Percentiles rank a stretch among this genome's conserved stretches.
These are phyloP conservation scores for Cucurbitaria berberidis DNA, from an alignment of 2,329 filamentous ascomycete genomes.

Conservation along the genomic window DNA sequence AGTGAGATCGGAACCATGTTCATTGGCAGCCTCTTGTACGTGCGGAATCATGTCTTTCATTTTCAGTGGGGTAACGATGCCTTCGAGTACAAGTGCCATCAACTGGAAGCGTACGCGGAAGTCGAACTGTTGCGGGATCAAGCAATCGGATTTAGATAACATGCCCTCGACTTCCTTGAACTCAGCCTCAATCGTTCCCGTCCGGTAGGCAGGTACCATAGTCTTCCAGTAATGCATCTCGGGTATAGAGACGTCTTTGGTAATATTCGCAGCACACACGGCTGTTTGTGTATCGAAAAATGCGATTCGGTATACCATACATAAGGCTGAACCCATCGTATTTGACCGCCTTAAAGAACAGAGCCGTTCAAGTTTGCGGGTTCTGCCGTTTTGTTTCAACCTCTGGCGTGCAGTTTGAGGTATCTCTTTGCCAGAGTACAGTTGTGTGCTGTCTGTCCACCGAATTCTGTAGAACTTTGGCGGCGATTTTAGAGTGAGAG, in stretches of 20 bases:
- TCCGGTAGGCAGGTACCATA: slow-evolving; percentile 55
- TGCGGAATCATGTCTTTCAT: slow-evolving; percentile 25
- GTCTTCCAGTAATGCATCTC: slow-evolving; percentile 21
- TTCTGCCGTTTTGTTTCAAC: slow-evolving; percentile 1
- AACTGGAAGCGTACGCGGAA: slow-evolving; percentile 34
- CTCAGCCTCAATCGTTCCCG: slow-evolving; percentile 62
- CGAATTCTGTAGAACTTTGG: slow-evolving; percentile 49
- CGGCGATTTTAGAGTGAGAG: slow-evolving; percentile 47
- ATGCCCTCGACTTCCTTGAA: slow-evolving; percentile 69
- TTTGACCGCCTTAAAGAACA: slow-evolving; percentile 47
- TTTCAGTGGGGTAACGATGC: slow-evolving; percentile 23
- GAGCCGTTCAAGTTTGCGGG: slow-evolving; percentile 35
- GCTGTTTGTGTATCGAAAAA: slow-evolving; percentile 23
- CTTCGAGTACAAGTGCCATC: slow-evolving; percentile 34
- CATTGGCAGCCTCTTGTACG: slow-evolving; percentile 38
- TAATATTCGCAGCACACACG: slow-evolving; percentile 44
- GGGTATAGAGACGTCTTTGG: slow-evolving; percentile 33
- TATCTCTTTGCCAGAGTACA: slow-evolving; percentile 19
- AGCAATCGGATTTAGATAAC: slow-evolving; percentile 11
- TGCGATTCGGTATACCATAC: slow-evolving; percentile 57
- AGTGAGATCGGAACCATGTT: slow-evolving; percentile 60
- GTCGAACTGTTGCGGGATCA: slow-evolving; percentile 4
- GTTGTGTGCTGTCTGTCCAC: slow-evolving; percentile 24
- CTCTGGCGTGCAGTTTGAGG: slow-evolving; percentile 2
- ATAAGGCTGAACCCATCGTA: slow-evolving; percentile 52